Evolutionary conservation across 768 basidiomycete genomes (phyloP).

Genomic region (Tephrocybe rancida): DNA sequence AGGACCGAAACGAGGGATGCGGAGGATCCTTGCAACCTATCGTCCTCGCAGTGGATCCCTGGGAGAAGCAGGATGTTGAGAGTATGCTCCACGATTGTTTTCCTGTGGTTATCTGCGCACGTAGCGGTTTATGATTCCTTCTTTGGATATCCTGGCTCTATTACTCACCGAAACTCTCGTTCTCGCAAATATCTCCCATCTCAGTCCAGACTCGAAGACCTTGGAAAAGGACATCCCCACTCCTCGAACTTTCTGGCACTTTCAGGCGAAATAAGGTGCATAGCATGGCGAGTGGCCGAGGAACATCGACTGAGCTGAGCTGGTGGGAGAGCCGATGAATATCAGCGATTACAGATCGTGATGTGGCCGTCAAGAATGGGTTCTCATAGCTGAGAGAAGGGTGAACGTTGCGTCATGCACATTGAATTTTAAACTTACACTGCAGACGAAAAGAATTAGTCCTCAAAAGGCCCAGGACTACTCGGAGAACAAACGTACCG

Average conservation of each 20-base stretch:
- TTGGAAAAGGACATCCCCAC: conserved; percentile 53
- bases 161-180: conserved; percentile 71
- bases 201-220: conserved; percentile 75
- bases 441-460: conserved; percentile 20
- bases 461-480: conserved; percentile 13
- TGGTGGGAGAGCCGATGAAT: conserved; percentile 65
- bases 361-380: conserved; percentile 74
- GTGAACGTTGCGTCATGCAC: conserved; percentile 1
- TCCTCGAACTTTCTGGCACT: conserved; percentile 15
- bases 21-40: conserved; percentile 31
- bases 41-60: conserved; percentile 58
- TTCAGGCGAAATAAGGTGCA: conserved; percentile 53
- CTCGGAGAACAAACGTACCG: conserved; percentile 39
- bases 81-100: conserved; percentile 78
- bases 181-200: conserved; percentile 74
- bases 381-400: conserved; percentile 66
- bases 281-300: conserved; percentile 65
- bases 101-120: conserved; percentile 33
- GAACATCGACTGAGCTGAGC: conserved; percentile 63
- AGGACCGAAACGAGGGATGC: conserved; percentile 40
- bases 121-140: conserved; percentile 4
- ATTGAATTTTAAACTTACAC: conserved; percentile 37
- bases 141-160: conserved; percentile 2
- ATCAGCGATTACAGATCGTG: conserved; percentile 71
- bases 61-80: conserved; percentile 78